These are phyloP conservation scores for Hsuehochloa calcarea DNA, from an alignment of 176 grass and related monocot species.

Conservation along the genomic window DNA sequence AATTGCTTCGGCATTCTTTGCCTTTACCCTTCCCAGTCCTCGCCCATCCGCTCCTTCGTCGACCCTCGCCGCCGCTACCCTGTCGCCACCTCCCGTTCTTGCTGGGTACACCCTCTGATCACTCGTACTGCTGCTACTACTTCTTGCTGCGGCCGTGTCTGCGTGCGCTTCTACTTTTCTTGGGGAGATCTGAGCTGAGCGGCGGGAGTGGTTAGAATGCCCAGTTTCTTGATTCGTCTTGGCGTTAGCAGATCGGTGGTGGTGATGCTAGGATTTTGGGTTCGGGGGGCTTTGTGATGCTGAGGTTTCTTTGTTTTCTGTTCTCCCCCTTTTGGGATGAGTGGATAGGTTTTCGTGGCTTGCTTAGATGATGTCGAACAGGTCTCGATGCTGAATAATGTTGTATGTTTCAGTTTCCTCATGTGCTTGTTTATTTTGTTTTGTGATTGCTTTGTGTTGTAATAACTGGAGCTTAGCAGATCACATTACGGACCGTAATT, in stretches of 20 bases:
- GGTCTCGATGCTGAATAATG: not conserved
- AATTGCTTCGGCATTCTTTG: conserved; percentile 32
- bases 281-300: not conserved
- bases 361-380: not conserved
- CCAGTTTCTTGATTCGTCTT: not conserved
- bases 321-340: not conserved
- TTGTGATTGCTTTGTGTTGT: not conserved
- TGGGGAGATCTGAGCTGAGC: conserved; percentile 16
- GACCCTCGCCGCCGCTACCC: not conserved
- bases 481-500: not conserved
- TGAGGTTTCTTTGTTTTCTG: not conserved
- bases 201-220: conserved; percentile 12
- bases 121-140: not conserved
- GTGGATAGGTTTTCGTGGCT: not conserved
- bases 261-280: conserved; percentile 8
- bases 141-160: not conserved
- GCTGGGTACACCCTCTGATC: conserved; percentile 29
- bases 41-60: conserved; percentile 29
- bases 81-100: not conserved
- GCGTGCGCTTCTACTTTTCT: not conserved
- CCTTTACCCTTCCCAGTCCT: conserved; percentile 25
- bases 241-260: not conserved
- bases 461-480: not conserved
- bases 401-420: not conserved
- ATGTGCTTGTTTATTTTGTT: not conserved